phyloP scores from a whole-genome alignment of 192 early-diverging fungal species.

The Backusella luteola region DNA sequence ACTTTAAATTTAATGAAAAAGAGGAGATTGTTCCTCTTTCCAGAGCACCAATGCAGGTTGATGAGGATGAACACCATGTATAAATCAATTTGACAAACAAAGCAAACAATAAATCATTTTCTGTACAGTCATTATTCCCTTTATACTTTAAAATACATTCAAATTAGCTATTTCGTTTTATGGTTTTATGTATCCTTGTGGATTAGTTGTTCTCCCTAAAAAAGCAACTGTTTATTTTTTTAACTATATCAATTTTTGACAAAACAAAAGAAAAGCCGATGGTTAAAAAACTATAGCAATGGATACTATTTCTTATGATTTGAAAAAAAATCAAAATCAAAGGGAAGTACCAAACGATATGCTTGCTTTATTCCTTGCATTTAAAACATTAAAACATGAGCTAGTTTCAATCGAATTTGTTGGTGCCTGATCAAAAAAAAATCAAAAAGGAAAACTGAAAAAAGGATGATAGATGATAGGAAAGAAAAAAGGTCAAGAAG shows the following conservation, averaged over 20 bases:
- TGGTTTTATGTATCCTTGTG: no score
- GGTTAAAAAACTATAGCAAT: no score
- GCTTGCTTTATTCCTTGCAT: background rate
- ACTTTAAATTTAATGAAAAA: background rate
- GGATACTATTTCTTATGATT: no score
- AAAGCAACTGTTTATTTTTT: no score
- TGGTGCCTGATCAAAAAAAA: background rate
- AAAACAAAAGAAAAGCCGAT: no score
- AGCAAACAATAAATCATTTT: background rate
- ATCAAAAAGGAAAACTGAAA: background rate
- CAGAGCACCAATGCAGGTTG: background rate
- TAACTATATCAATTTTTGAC: no score
- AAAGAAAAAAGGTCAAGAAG: background rate
- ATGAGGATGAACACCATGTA: background rate
- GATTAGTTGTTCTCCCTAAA: no score
- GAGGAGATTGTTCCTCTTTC: conserved; percentile 1
- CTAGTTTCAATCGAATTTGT: background rate
- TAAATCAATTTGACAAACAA: background rate
- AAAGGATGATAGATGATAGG: background rate
- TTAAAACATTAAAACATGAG: background rate
- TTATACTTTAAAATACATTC: no score
- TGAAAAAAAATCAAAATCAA: background rate
- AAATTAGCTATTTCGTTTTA: no score
- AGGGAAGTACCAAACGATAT: background rate
- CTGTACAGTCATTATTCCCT: background rate